A percentile compares a stretch with the other conserved stretches of the same genome.
These are phyloP conservation scores for Cladobotryum protrusum DNA, from an alignment of 2,329 filamentous ascomycete genomes.

Conservation along the genomic window DNA sequence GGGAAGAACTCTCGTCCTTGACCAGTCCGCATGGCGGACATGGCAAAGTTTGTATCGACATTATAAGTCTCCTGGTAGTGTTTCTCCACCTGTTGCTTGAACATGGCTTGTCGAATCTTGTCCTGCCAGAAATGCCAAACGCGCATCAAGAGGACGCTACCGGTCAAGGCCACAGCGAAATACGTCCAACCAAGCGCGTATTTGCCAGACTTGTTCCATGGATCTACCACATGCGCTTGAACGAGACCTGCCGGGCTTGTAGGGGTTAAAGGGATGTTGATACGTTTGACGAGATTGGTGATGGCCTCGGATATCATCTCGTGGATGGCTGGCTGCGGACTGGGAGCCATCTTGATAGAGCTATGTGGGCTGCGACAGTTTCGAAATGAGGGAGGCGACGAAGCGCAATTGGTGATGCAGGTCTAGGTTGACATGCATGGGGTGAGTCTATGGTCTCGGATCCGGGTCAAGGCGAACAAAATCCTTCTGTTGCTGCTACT, in stretches of 20 bases:
- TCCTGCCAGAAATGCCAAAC: conserved; percentile 90
- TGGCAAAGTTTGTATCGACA: conserved; percentile 42
- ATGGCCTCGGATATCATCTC: conserved; percentile 29
- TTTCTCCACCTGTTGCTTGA: conserved; percentile 73
- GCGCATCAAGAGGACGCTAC: conserved; percentile 60
- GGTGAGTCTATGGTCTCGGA: conserved; percentile 1
- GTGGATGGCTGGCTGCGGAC: conserved; percentile 25
- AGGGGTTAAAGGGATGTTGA: conserved; percentile 53
- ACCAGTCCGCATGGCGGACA: conserved; percentile 41
- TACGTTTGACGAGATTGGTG: conserved; percentile 44
- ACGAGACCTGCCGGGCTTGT: conserved; percentile 56
- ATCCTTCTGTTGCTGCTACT: conserved; percentile 9
- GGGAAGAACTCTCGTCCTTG: conserved; percentile 68
- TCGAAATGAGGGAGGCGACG: conserved; percentile 16
- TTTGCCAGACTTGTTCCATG: conserved; percentile 75
- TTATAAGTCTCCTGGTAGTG: conserved; percentile 52
- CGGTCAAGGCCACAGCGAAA: conserved; percentile 69
- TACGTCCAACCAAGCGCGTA: conserved; percentile 87
- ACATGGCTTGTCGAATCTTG: conserved; percentile 82
- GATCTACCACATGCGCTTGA: conserved; percentile 62
- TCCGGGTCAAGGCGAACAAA: conserved; percentile 7
- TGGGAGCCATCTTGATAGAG: conserved; percentile 36
- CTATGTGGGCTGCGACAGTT: conserved; percentile 15
- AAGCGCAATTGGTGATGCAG: conserved; percentile 16
- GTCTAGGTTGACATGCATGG: conserved; percentile 22